Conservation (phyloP, 352 stramenopile species). For the Pilasporangium apinafurcum region DNA sequence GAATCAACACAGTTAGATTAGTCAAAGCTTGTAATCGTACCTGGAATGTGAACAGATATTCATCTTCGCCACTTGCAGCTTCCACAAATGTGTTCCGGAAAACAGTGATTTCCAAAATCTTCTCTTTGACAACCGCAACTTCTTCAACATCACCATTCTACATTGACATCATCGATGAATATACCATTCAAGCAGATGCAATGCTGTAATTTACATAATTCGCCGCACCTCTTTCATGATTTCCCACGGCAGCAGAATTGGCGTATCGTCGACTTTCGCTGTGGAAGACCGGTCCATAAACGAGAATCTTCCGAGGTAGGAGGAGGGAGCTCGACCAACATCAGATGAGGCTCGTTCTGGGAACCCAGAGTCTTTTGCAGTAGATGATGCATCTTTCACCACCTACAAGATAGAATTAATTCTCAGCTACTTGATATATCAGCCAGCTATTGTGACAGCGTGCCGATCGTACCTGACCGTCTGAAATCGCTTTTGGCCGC, state of each 20-base stretch:
- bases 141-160: conserved; percentile 25
- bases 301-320: not conserved
- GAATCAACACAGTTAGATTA: not conserved
- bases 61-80: conserved; percentile 44
- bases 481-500: conserved; percentile 10
- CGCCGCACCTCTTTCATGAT: conserved; percentile 17
- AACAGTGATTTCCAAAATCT: conserved; percentile 54
- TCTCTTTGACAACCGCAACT: conserved; percentile 27
- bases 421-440: not conserved
- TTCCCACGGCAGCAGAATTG: conserved; percentile 46
- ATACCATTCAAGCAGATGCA: no score
- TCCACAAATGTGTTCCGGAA: conserved; percentile 62
- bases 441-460: not conserved
- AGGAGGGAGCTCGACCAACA: not conserved
- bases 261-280: conserved; percentile 1
- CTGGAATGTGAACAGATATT: conserved; percentile 50
- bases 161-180: not conserved
- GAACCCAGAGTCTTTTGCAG: no score
- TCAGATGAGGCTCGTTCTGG: not conserved
- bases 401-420: conserved; percentile 4
- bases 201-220: no score
- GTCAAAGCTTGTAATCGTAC: conserved; percentile 3
- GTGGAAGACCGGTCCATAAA: not conserved
- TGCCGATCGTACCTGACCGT: no score
- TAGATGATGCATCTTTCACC: conserved; percentile 1